phyloP scores from a whole-genome alignment of 2,329 filamentous ascomycete genomes.

The Exserohilum turcica region DNA sequence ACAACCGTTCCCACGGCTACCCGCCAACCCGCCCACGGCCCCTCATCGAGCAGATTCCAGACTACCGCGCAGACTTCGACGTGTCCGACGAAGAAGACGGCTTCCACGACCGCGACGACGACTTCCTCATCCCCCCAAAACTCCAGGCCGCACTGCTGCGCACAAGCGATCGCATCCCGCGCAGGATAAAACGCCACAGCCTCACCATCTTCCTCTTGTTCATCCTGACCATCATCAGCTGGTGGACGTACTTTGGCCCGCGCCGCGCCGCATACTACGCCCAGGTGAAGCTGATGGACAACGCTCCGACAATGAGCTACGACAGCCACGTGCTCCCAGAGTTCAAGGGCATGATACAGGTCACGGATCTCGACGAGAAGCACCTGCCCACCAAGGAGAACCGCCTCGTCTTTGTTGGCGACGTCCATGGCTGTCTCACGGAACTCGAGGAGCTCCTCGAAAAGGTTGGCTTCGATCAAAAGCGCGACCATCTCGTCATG shows the following conservation, averaged over 20 bases:
- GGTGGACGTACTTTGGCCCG: conserved; percentile 47
- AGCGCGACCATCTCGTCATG: conserved; percentile 56
- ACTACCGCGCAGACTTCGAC: conserved; percentile 36
- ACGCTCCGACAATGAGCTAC: conserved; percentile 42
- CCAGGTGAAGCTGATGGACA: conserved; percentile 44
- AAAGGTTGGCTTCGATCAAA: conserved; percentile 66
- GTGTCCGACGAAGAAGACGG: conserved; percentile 49
- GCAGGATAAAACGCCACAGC: conserved; percentile 45
- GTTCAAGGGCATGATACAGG: conserved; percentile 57
- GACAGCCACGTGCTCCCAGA: conserved; percentile 55
- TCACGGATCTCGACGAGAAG: conserved; percentile 55
- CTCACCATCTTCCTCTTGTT: conserved; percentile 38
- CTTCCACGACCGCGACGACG: conserved; percentile 45
- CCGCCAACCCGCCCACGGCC: conserved; percentile 23
- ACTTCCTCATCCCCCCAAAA: conserved; percentile 41
- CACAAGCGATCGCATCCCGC: conserved; percentile 38
- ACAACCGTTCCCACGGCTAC: conserved; percentile 20
- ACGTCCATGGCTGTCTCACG: conserved; percentile 85
- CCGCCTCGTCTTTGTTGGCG: conserved; percentile 80
- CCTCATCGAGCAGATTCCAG: conserved; percentile 41
- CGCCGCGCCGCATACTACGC: conserved; percentile 41
- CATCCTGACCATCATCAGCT: conserved; percentile 41
- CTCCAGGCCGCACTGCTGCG: conserved; percentile 35
- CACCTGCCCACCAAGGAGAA: conserved; percentile 56
- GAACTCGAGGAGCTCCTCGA: conserved; percentile 66